Evolutionary conservation across 1,284 basidiomycete species (phyloP).

Genomic region (Pseudozyma flocculosa): DNA sequence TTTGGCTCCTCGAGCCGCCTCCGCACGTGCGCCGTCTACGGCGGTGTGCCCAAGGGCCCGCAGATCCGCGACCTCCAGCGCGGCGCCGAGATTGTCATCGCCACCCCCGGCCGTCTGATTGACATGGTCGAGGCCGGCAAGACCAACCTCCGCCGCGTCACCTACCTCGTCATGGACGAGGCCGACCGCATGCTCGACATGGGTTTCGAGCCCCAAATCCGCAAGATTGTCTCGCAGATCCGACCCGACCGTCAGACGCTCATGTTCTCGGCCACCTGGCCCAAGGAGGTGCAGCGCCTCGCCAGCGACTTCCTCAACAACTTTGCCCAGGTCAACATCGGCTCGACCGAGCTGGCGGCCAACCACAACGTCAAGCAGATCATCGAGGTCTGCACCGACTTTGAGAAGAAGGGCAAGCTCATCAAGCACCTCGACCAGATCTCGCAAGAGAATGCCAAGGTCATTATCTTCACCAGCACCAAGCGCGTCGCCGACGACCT

Average conservation of each 20-base stretch:
- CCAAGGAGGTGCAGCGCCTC: conserved; percentile 97
- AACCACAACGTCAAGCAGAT: conserved; percentile 97
- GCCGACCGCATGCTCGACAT: conserved; percentile 98
- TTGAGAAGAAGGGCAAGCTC: conserved; percentile 93
- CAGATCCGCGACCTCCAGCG: conserved; percentile 97
- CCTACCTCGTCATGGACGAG: conserved; percentile 98
- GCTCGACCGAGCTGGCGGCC: conserved; percentile 95
- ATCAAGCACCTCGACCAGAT: conserved; percentile 97
- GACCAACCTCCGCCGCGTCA: conserved; percentile 91
- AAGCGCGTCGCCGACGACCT: conserved; percentile 98
- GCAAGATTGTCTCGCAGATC: conserved; percentile 96
- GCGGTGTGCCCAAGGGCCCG: conserved; percentile 95
- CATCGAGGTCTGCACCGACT: conserved; percentile 94
- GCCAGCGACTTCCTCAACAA: conserved; percentile 94
- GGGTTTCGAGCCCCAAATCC: conserved; percentile 99
- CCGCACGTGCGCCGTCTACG: conserved; percentile 96
- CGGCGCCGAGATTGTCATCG: conserved; percentile 93
- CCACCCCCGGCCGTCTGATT: conserved; percentile 68
- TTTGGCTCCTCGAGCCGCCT: conserved; percentile 96
- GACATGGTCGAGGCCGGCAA: conserved; percentile 95
- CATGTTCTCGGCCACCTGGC: conserved; percentile 97
- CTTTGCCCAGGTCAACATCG: conserved; percentile 98
- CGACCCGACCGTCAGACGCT: conserved; percentile 83
- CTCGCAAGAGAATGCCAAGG: conserved; percentile 94
- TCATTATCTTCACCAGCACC: conserved; percentile 96